Conservation (phyloP, 805 yeast genomes). For the Schwanniomyces sp. region DNA sequence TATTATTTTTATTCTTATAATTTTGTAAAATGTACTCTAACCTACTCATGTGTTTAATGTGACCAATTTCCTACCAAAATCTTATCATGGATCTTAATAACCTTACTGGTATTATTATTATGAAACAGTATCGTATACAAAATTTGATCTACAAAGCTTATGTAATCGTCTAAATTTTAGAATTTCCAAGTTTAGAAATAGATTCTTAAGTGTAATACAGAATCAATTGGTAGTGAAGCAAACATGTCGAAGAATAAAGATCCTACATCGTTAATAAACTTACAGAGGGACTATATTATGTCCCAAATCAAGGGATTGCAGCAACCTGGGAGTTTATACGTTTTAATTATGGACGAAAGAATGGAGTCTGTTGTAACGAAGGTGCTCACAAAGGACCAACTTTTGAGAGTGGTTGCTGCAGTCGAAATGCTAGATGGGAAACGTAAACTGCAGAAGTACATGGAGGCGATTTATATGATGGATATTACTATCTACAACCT, state of each 20-base stretch:
- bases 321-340: constrained; percentile 29
- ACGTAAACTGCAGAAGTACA: constrained; percentile 59
- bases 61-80: background rate
- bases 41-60: background rate
- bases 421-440: constrained; percentile 62
- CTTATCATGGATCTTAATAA: background rate
- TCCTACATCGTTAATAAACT: constrained; percentile 24
- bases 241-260: constrained; percentile 21
- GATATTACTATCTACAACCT: constrained; percentile 68
- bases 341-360: constrained; percentile 55
- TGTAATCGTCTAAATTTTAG: background rate
- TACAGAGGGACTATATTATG: constrained; percentile 30
- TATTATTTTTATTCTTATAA: background rate
- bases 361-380: constrained; percentile 49
- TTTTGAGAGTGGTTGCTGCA: constrained; percentile 58
- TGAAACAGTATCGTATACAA: background rate
- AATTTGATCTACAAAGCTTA: background rate
- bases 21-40: background rate
- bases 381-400: constrained; percentile 48
- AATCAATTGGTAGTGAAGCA: background rate
- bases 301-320: constrained; percentile 30
- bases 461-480: constrained; percentile 79
- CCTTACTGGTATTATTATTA: background rate
- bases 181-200: background rate
- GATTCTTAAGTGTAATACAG: background rate